Conservation (phyloP, 768 basidiomycete species). For the Mycena capillaripes region DNA sequence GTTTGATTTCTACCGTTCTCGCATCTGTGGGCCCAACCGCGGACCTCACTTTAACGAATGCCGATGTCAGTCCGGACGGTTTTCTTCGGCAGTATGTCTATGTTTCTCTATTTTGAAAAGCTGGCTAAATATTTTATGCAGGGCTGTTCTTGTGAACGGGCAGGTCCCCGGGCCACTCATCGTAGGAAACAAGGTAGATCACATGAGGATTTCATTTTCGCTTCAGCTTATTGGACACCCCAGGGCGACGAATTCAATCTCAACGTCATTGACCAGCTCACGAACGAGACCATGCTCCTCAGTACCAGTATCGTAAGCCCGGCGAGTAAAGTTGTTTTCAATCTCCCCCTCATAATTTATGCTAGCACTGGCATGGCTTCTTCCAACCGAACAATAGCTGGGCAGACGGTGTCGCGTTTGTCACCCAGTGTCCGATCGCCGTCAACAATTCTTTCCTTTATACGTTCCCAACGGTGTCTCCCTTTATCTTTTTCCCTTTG, state of each 20-base stretch:
- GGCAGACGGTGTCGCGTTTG: slow-evolving; percentile 5
- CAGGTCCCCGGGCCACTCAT: slow-evolving; percentile 22
- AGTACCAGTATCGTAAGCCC: slow-evolving; percentile 8
- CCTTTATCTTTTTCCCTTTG: not conserved
- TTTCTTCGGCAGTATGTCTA: slow-evolving; percentile 46
- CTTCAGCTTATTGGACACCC: not conserved
- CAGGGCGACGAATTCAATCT: slow-evolving; percentile 51
- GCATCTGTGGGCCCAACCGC: slow-evolving; percentile 33
- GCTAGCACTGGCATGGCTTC: slow-evolving; percentile 25
- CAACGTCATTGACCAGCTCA: slow-evolving; percentile 54
- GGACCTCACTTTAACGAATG: slow-evolving; percentile 41
- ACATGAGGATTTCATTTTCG: not conserved
- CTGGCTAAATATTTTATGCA: not conserved
- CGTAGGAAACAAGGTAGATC: slow-evolving; percentile 18
- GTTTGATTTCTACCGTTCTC: slow-evolving; percentile 22
- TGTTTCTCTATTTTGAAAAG: not conserved
- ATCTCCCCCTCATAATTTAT: not conserved
- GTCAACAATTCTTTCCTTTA: slow-evolving; percentile 12
- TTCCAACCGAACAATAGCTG: slow-evolving; percentile 23
- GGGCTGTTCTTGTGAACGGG: not conserved
- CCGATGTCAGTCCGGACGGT: slow-evolving; percentile 53
- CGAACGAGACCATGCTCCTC: slow-evolving; percentile 22
- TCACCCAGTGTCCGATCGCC: slow-evolving; percentile 15
- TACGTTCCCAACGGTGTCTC: slow-evolving; percentile 11
- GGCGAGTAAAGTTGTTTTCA: not conserved